A percentile compares a stretch with the other conserved stretches of the same genome.
phyloP scores from a whole-genome alignment of 148 eudicot genomes.

The Tetragonia tetragonoides region DNA sequence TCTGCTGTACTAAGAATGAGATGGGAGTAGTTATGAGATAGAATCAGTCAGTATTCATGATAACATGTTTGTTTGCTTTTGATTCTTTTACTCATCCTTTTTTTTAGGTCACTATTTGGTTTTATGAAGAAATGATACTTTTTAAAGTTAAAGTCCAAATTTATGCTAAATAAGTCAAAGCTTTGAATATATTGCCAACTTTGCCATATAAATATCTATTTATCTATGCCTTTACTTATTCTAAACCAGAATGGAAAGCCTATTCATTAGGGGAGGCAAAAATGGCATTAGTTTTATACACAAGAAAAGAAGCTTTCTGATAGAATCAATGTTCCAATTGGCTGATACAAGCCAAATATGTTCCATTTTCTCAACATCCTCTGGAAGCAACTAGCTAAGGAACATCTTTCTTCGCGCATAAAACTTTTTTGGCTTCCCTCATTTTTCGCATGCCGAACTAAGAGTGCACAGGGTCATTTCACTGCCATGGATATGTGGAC shows the following conservation, averaged over 20 bases:
- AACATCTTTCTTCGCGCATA: neutral
- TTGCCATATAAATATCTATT: neutral
- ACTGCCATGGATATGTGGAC: neutral
- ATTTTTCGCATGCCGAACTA: neutral
- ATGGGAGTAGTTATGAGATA: neutral
- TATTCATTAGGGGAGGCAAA: neutral
- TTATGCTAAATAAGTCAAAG: neutral
- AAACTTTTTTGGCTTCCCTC: neutral
- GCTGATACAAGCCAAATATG: neutral
- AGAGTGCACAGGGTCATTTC: neutral
- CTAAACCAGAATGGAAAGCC: neutral
- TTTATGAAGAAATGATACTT: neutral
- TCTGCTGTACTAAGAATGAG: no score
- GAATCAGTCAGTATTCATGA: neutral
- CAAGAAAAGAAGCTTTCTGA: slow-evolving; percentile 22
- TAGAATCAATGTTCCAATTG: neutral
- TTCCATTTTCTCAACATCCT: neutral
- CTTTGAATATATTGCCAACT: slow-evolving; percentile 6
- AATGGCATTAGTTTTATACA: neutral
- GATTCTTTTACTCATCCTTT: neutral
- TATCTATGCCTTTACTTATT: neutral
- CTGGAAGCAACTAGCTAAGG: neutral
- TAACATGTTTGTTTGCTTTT: neutral
- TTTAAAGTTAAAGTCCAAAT: neutral
- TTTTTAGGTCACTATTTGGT: neutral